phyloP scores from a whole-genome alignment of 352 stramenopile genomes.

The Vaucheria bursata region DNA sequence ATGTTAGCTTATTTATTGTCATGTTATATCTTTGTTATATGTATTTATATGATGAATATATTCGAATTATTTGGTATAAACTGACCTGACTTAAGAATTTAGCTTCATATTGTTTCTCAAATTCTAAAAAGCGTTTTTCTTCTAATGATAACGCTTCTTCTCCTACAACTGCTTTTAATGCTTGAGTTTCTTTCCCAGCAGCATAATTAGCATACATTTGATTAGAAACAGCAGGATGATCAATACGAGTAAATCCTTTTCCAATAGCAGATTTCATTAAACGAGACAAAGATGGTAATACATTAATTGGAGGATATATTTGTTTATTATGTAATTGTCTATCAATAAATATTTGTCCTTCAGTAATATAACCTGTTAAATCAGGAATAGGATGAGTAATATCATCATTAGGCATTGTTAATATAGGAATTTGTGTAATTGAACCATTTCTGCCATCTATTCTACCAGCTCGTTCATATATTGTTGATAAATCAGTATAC shows the following conservation, averaged over 20 bases:
- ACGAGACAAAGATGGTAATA: constrained; percentile 93
- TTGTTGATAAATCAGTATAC: constrained; percentile 98
- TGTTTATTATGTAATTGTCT: constrained; percentile 95
- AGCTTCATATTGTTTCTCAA: constrained; percentile 96
- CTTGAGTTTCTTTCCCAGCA: constrained; percentile 92
- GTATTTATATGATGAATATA: no score
- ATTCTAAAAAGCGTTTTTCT: constrained; percentile 97
- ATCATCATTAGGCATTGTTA: constrained; percentile 99
- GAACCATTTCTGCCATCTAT: constrained; percentile 91
- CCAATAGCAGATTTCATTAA: constrained; percentile 99
- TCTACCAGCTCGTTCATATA: constrained; percentile 95
- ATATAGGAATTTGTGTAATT: constrained; percentile 97
- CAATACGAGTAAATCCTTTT: constrained; percentile 93
- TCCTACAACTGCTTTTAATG: constrained; percentile 98
- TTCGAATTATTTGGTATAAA: no score
- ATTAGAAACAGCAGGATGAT: no score
- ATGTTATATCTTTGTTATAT: no score
- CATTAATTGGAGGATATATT: constrained; percentile 99
- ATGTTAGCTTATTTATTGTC: no score
- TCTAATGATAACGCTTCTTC: constrained; percentile 97
- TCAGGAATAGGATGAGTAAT: constrained; percentile 99
- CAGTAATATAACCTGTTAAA: constrained; percentile 99
- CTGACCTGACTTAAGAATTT: constrained; percentile 98
- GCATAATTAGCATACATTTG: constrained; percentile 65
- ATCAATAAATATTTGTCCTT: constrained; percentile 75